Conservation (phyloP, 164 flowering plant genomes). For the Echeveria elegans region DNA sequence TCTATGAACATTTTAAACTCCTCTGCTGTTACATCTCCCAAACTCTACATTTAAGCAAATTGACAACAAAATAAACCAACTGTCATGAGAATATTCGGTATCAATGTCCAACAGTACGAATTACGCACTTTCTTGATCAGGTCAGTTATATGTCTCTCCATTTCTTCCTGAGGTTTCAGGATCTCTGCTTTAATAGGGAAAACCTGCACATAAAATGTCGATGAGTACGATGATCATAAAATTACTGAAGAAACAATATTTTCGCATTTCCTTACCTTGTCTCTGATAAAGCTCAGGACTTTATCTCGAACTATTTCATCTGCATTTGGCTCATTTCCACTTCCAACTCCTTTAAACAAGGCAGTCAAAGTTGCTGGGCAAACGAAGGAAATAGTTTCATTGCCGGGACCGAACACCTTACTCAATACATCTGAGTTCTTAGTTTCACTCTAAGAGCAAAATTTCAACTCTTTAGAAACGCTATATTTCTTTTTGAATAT, state of each 20-base stretch:
- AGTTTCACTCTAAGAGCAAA: neutral
- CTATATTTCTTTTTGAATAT: no score
- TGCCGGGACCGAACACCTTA: neutral
- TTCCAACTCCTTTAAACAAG: slow-evolving; percentile 65
- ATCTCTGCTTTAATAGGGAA: slow-evolving; percentile 86
- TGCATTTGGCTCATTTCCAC: slow-evolving; percentile 50
- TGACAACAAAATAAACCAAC: neutral
- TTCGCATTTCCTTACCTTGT: slow-evolving; percentile 48
- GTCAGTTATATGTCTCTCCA: slow-evolving; percentile 95
- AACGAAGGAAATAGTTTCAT: slow-evolving; percentile 8
- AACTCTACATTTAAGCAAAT: slow-evolving; percentile 45
- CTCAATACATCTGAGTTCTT: neutral
- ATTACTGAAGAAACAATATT: no score
- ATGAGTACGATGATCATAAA: slow-evolving; percentile 8
- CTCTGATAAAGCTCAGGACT: slow-evolving; percentile 66
- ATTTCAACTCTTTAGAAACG: no score
- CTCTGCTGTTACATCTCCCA: slow-evolving; percentile 92
- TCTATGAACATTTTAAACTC: slow-evolving; percentile 97
- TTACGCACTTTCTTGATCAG: slow-evolving; percentile 67
- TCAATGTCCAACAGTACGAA: neutral
- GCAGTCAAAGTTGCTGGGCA: slow-evolving; percentile 78
- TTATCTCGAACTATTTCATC: slow-evolving; percentile 79
- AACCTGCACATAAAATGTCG: slow-evolving; percentile 38
- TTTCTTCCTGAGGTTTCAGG: slow-evolving; percentile 77
- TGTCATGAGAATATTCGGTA: neutral